Percentiles rank a stretch among this genome's conserved stretches.
Evolutionary conservation across 1,284 basidiomycete genomes (phyloP).

Genomic region (Papiliotrema terrestris): DNA sequence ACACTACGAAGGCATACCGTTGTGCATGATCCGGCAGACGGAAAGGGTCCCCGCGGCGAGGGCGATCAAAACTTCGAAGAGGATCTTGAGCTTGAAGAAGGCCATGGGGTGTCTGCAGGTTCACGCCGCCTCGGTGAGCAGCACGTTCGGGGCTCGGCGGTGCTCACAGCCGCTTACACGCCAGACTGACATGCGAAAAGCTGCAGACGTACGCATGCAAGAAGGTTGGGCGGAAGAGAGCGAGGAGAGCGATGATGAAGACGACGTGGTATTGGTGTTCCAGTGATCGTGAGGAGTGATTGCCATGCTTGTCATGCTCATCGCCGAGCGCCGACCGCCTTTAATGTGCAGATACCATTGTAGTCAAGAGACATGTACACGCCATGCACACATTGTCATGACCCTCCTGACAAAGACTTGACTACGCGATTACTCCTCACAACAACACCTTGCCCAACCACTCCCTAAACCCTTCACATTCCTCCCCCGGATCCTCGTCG

Average conservation of each 20-base stretch:
- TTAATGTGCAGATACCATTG: background rate
- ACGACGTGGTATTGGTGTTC: conserved; percentile 1
- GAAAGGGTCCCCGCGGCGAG: background rate
- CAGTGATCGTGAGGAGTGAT: no score
- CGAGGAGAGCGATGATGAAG: conserved; percentile 6
- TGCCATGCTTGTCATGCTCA: no score
- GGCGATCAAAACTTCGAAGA: background rate
- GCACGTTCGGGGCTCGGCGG: background rate
- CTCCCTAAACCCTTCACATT: conserved; percentile 32
- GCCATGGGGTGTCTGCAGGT: background rate
- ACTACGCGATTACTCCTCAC: background rate
- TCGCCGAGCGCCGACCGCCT: no score
- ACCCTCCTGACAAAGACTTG: background rate
- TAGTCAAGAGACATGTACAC: background rate
- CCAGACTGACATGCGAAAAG: background rate
- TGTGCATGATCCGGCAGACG: background rate
- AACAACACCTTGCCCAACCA: conserved; percentile 33
- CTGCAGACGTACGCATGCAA: background rate
- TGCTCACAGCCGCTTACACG: background rate
- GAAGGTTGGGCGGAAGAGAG: background rate
- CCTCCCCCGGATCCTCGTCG: conserved; percentile 39
- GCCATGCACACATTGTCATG: no score
- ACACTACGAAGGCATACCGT: conserved; percentile 1
- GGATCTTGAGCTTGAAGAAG: background rate
- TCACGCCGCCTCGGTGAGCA: background rate